Evolutionary conservation across 768 basidiomycete genomes (phyloP).

Genomic region (Suillus americanus): DNA sequence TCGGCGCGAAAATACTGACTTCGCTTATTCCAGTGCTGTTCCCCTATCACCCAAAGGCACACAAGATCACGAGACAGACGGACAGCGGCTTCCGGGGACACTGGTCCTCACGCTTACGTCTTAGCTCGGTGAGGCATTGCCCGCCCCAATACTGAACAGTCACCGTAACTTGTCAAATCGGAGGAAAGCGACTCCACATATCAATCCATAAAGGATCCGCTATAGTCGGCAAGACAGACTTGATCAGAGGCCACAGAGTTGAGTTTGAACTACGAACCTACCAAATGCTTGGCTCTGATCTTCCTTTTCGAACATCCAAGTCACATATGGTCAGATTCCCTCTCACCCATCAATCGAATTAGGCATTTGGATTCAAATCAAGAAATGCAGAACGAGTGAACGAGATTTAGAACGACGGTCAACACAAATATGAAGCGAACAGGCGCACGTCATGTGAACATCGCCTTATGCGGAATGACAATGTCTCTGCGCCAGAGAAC

Average conservation of each 20-base stretch:
- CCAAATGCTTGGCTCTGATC: constrained; percentile 26
- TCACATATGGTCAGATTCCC: constrained; percentile 25
- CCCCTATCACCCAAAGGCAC: constrained; percentile 1
- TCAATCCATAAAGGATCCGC: constrained; percentile 22
- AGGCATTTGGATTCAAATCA: constrained; percentile 9
- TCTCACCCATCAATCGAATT: constrained; percentile 28
- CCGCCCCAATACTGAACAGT: constrained; percentile 10
- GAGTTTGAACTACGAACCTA: constrained; percentile 35
- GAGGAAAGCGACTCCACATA: constrained; percentile 22
- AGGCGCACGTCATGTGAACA: constrained; percentile 2
- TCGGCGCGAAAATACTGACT: background rate
- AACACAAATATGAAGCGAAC: constrained; percentile 5
- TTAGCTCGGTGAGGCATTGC: constrained; percentile 10
- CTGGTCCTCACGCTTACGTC: constrained; percentile 21
- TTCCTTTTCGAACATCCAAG: constrained; percentile 28
- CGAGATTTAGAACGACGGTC: background rate
- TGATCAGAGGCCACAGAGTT: constrained; percentile 22
- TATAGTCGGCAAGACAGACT: constrained; percentile 24
- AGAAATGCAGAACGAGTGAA: background rate
- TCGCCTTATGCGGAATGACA: background rate
- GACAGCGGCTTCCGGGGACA: background rate
- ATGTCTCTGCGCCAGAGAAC: no score
- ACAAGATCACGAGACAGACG: constrained; percentile 1
- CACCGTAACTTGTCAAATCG: constrained; percentile 20
- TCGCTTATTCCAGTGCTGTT: background rate